A percentile compares a stretch with the other conserved stretches of the same genome.
Evolutionary conservation across 495 filamentous ascomycete genomes (phyloP).

Genomic region (Podospora fimiseda): DNA sequence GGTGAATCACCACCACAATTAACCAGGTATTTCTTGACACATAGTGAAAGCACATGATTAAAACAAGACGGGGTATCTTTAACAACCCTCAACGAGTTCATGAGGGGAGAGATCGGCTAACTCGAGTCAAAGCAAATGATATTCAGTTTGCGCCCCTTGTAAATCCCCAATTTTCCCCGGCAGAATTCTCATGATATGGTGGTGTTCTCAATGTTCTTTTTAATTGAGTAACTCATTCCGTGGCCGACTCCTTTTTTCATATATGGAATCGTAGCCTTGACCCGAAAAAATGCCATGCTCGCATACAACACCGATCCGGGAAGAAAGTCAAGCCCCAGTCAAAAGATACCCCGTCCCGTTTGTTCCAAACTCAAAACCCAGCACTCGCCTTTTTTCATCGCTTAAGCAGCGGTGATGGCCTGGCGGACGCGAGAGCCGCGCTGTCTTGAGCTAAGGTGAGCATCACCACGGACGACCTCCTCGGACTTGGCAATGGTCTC

Average conservation of each 20-base stretch:
- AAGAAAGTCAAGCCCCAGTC: conserved; percentile 35
- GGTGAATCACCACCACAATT: too few relatives aligned
- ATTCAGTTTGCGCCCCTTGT: conserved; percentile 18
- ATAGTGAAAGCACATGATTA: not conserved
- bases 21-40: not conserved
- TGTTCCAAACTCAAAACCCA: conserved; percentile 16
- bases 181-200: conserved; percentile 10
- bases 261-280: conserved; percentile 34
- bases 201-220: conserved; percentile 27
- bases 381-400: conserved; percentile 5
- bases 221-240: conserved; percentile 30
- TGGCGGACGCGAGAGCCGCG: conserved; percentile 69
- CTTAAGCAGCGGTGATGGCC: conserved; percentile 76
- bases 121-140: conserved; percentile 18
- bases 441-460: conserved; percentile 78
- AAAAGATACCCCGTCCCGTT: conserved; percentile 19
- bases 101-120: conserved; percentile 9
- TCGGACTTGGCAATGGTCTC: conserved; percentile 85
- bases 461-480: conserved; percentile 53
- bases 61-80: conserved; percentile 13
- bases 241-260: conserved; percentile 30
- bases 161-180: conserved; percentile 13
- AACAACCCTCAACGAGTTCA: conserved; percentile 9
- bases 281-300: conserved; percentile 36
- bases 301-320: conserved; percentile 35